Base-by-base conservation (phyloP, 768 basidiomycete genomes). In the Mycena indigotica region DNA sequence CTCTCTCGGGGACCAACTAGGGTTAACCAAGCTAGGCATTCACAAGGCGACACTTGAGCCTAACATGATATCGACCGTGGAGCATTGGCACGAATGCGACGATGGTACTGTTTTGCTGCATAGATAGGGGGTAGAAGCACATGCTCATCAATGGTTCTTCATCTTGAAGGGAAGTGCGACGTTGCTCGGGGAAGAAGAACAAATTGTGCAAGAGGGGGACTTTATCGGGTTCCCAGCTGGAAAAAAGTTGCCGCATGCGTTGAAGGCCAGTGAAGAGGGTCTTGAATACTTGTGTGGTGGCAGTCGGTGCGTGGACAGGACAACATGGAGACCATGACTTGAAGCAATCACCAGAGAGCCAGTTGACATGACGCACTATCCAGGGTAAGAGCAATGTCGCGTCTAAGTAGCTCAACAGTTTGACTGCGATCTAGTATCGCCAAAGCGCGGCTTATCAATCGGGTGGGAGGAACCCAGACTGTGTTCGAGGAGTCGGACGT, bases 61-160 rank as follows among this genome's bases (percentile, higher is more conserved):
- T 13, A 23, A 51, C 23, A 60, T 57, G 62, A 1, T 40, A 21
- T 59, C 58, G 2, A 63, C 62, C 3, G 62, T 63, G n/a, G 55
- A 57, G 25, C 62, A 63, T 38, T 63, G 41, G 8, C 62, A 63
- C 35, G 62, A 63, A 32, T 21, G 44, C 41, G 62, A 63, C 16
- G 62, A 63, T 5, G 46, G 46, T 48, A 28, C 25, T n/a, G n/a
- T n/a, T n/a, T n/a, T n/a, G n/a, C n/a, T n/a, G n/a, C n/a, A n/a
- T n/a, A n/a, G n/a, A n/a, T n/a, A n/a, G n/a, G n/a, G n/a, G n/a
- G n/a, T n/a, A n/a, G n/a, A n/a, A n/a, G n/a, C n/a, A n/a, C n/a
- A n/a, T n/a, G n/a, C n/a, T n/a, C n/a, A 23, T 26, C 58, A 63
- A 41, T 63, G 58, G 58, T 57, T 60, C 52, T 63, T 54, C 19